Evolutionary conservation across 2,329 filamentous ascomycete species (phyloP), one percentile per base, ranked within the genome.

Genomic region (Nigrospora osmanthi): DNA sequence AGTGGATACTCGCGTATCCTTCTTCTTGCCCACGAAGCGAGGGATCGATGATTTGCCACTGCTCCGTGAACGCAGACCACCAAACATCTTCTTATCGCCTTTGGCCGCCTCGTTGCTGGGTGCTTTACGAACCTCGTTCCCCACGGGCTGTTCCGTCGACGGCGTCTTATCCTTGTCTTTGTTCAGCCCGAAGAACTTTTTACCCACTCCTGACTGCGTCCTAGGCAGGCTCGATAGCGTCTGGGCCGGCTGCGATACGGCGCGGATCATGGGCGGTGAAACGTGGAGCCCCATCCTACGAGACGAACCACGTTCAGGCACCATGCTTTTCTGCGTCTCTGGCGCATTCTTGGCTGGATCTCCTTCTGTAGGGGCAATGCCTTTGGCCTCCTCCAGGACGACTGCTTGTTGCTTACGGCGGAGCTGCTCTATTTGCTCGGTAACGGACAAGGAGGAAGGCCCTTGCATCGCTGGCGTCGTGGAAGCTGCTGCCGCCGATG

Each of bases 1-100:
- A n/a, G 84, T 89, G 10, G 89, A 94, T 3, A 98, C 93, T 56
- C 86, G 87, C 4, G 87, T 80, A 43, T 83, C 77, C 52, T 81
- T 83, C 54, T 77, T 82, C 59, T 83, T 87, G 42, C 85, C 81
- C 28, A 95, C 80, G 23, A 93, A 93, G 31, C 93, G 81, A 28
- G 90, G 90, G 48, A 98, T 97, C 36, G 91, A 76, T 1, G 93
- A 97, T n/a, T 72, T 66, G 3, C 70, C 70, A 2, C 64, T 60
- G 56, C 81, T 83, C 23, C 82, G 12, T 84, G 80, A 52, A 89
- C 89, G 13, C 80, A 80, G 45, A 42, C 47, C 23, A 28, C 23
- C 49, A 35, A 62, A 63, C 6, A 95, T 71, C 55, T 87, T 89
- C 64, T 87, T 91, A 50, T 95, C 87, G 32, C 66, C 66, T 53